Evolutionary conservation across 2,329 filamentous ascomycete species (phyloP), one percentile per base, ranked within the genome.

Genomic region (Claviceps cyperi): DNA sequence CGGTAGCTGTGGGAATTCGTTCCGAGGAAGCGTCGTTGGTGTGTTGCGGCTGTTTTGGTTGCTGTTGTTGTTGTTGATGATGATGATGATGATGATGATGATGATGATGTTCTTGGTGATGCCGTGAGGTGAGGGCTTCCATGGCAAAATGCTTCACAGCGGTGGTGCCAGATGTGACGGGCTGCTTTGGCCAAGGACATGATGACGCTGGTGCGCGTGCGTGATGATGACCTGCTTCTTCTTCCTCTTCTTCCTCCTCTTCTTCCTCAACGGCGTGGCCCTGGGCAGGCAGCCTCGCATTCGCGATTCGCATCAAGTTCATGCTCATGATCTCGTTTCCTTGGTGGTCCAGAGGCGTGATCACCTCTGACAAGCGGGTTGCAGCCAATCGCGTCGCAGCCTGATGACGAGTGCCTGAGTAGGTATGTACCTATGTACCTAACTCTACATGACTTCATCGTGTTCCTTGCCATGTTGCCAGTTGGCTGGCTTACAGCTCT

Each of bases 1-100:
- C 83, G 65, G 57, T 80, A 80, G 21, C 66, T 67, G 52, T 66
- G 70, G 6, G 59, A 50, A 43, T 52, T 51, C 45, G 52, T 57
- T 50, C 44, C 36, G 47, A 37, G 22, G 35, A 1, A 21, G 5
- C 48, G 35, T 22, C 4, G 44, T 15, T 35, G 43, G 11, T 4
- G 28, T 28, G 24, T 15, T n/a, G 38, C 7, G 19, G 40, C 19
- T 9, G 9, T 11, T 15, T 5, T 43, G 19, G 39, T 19, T 35
- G 21, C 6, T 39, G 2, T 7, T 9, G 44, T 5, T 13, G 22
- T n/a, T 4, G 13, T 24, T n/a, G 11, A 5, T 5, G 14, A 8
- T 1, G 24, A 3, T 7, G 15, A 19, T 11, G n/a, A 4, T 19
- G 22, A 11, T 2, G 35, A 8, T 14, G 7, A 6, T 6, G 43